phyloP scores from a whole-genome alignment of 192 early-diverging fungal species.

The Mycoemilia scoparia region DNA sequence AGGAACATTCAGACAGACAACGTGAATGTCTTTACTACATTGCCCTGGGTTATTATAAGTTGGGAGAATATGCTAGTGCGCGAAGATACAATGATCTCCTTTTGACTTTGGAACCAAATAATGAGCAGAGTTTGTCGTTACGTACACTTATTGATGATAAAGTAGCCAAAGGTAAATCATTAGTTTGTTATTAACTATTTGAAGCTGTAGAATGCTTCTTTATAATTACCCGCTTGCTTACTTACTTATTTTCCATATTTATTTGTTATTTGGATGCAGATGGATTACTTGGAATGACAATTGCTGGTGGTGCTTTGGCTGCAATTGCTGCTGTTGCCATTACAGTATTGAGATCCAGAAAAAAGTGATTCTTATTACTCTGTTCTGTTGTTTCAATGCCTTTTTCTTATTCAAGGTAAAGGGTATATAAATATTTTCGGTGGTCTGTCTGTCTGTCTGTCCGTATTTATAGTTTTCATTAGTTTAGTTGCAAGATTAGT shows the following conservation, averaged over 20 bases:
- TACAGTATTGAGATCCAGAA: too few relatives aligned
- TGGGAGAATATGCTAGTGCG: conserved; percentile 71
- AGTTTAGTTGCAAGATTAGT: too few relatives aligned
- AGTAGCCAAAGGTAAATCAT: conserved; percentile 48
- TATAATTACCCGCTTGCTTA: background rate
- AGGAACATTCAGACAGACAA: conserved; percentile 57
- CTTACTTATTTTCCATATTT: background rate
- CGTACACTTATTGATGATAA: conserved; percentile 63
- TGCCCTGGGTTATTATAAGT: conserved; percentile 76
- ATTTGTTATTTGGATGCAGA: conserved; percentile 25
- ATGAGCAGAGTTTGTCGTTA: conserved; percentile 59
- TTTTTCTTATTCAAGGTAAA: too few relatives aligned
- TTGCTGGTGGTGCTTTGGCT: conserved; percentile 57
- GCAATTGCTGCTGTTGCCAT: conserved; percentile 33
- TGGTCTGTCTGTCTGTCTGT: too few relatives aligned
- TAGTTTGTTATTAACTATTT: conserved; percentile 14
- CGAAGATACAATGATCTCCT: conserved; percentile 64
- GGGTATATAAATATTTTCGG: too few relatives aligned
- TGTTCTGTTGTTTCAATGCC: too few relatives aligned
- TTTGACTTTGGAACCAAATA: conserved; percentile 66
- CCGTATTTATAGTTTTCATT: too few relatives aligned
- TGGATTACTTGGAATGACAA: conserved; percentile 74
- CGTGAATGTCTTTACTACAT: conserved; percentile 93
- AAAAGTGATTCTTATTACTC: too few relatives aligned
- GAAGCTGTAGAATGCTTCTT: conserved; percentile 1